Percentiles rank a stretch among this genome's conserved stretches.
These are phyloP conservation scores for Clitopilus hobsonii DNA, from an alignment of 768 basidiomycete genomes.

Conservation along the genomic window DNA sequence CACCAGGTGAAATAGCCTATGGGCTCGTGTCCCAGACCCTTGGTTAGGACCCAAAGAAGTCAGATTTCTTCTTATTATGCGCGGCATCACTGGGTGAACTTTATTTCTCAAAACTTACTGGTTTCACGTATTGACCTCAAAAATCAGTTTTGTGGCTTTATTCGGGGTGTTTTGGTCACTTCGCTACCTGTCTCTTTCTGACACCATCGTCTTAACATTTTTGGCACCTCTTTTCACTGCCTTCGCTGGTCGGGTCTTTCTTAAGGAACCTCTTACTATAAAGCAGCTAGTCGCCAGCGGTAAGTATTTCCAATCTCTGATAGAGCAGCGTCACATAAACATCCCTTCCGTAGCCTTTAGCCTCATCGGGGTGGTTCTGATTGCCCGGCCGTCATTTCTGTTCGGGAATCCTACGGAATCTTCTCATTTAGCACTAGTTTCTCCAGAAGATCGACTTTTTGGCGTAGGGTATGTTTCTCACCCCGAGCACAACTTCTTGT, in stretches of 20 bases:
- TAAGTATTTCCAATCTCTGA: too few relatives aligned
- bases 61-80: constrained; percentile 45
- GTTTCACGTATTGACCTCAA: not conserved
- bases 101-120: not conserved
- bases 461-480: constrained; percentile 48
- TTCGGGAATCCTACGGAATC: constrained; percentile 42
- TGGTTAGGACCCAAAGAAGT: constrained; percentile 68
- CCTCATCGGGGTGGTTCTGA: constrained; percentile 72
- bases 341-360: constrained; percentile 44
- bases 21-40: constrained; percentile 46
- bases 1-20: constrained; percentile 18
- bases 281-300: constrained; percentile 50
- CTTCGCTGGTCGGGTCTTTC: constrained; percentile 52
- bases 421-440: constrained; percentile 20
- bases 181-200: constrained; percentile 71
- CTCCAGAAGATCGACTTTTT: constrained; percentile 38
- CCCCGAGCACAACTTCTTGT: not conserved
- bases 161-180: constrained; percentile 58
- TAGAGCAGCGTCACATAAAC: too few relatives aligned
- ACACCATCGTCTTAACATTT: constrained; percentile 75
- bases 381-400: constrained; percentile 72
- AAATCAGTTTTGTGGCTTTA: constrained; percentile 49
- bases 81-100: constrained; percentile 60
- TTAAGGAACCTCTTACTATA: constrained; percentile 54
- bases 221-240: constrained; percentile 64